Conservation (phyloP, 1,284 basidiomycete species). For the Puccinia polysora region DNA sequence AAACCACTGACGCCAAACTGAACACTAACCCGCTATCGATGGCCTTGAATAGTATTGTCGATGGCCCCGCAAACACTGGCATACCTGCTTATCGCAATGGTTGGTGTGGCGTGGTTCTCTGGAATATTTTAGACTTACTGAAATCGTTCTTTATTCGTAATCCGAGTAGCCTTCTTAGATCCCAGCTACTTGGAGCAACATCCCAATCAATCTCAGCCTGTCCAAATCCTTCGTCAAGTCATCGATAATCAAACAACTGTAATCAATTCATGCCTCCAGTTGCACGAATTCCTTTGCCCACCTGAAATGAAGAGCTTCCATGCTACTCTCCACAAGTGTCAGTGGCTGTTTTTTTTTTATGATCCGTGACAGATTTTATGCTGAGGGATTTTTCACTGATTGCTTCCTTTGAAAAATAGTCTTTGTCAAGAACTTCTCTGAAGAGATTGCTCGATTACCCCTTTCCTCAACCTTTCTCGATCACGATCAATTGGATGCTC, state of each 20-base stretch:
- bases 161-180: slow-evolving; percentile 63
- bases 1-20: slow-evolving; percentile 63
- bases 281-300: slow-evolving; percentile 76
- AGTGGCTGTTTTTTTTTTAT: neutral
- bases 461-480: slow-evolving; percentile 44
- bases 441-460: slow-evolving; percentile 63
- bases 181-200: slow-evolving; percentile 65
- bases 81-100: slow-evolving; percentile 68
- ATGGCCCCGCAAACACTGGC: slow-evolving; percentile 71
- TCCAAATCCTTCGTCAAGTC: slow-evolving; percentile 66
- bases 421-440: slow-evolving; percentile 81
- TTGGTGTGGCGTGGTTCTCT: neutral
- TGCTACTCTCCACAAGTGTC: slow-evolving; percentile 68
- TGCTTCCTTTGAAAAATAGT: slow-evolving; percentile 53
- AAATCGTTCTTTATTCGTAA: slow-evolving; percentile 24
- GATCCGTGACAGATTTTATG: neutral
- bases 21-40: slow-evolving; percentile 81
- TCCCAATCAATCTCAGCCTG: slow-evolving; percentile 65
- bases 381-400: slow-evolving; percentile 5
- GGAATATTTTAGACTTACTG: neutral
- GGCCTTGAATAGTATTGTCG: slow-evolving; percentile 79
- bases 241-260: slow-evolving; percentile 78
- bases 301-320: slow-evolving; percentile 86
- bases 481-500: neutral
- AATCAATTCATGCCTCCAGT: slow-evolving; percentile 73